These are phyloP conservation scores for Pleodorina starrii DNA, from an alignment of 139 green algal genomes.

Conservation along the genomic window DNA sequence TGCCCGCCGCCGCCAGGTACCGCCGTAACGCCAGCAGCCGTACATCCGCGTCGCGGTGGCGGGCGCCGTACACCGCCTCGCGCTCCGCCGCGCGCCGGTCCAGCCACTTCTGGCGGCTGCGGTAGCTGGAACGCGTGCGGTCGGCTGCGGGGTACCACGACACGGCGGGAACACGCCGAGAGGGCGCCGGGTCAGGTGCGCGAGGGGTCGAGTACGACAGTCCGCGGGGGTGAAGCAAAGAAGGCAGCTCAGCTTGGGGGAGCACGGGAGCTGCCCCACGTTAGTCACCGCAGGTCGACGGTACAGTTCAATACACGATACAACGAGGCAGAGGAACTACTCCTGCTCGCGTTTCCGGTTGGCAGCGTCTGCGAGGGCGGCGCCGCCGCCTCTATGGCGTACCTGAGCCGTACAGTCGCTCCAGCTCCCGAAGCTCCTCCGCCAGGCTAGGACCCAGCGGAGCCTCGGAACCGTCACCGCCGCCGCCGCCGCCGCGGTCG, in stretches of 20 bases:
- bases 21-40: constrained; percentile 35
- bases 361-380: too few species aligned
- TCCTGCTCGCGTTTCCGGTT: too few species aligned
- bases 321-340: too few species aligned
- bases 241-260: too few species aligned
- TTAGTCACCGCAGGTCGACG: too few species aligned
- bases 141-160: background rate
- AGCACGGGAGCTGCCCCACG: too few species aligned
- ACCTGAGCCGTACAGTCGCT: constrained; percentile 13
- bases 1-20: constrained; percentile 19
- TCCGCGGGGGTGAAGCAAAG: too few species aligned
- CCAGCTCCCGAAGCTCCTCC: constrained; percentile 20
- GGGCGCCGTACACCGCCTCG: background rate
- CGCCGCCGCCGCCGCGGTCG: background rate
- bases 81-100: background rate
- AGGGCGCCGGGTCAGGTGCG: too few species aligned
- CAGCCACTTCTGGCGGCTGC: constrained; percentile 1
- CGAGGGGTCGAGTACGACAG: too few species aligned
- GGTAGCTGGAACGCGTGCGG: constrained; percentile 5
- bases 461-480: background rate
- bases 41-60: constrained; percentile 35
- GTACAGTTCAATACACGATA: too few species aligned
- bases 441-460: background rate
- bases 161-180: too few species aligned
- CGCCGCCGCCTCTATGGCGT: too few species aligned